These are phyloP conservation scores for Aspergillus sp. DNA, from an alignment of 2,329 filamentous ascomycete genomes.

Conservation along the genomic window DNA sequence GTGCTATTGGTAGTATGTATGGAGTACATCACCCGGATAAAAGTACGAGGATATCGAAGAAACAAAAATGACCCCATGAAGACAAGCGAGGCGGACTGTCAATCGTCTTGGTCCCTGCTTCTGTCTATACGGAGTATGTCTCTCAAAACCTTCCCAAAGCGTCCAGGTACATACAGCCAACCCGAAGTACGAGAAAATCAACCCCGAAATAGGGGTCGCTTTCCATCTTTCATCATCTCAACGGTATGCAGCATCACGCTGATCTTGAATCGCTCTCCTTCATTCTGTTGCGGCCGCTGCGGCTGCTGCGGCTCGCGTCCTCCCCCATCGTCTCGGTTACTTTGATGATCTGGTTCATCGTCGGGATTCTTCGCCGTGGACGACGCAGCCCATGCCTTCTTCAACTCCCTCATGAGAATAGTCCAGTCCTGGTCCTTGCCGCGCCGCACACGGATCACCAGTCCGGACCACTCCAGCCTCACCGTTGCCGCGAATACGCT, in stretches of 20 bases:
- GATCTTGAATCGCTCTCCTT: slow-evolving; percentile 7
- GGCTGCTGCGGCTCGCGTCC: background rate
- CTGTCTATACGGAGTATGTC: background rate
- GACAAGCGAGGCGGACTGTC: no score
- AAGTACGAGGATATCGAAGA: no score
- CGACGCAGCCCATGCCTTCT: slow-evolving; percentile 8
- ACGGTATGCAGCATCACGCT: slow-evolving; percentile 11
- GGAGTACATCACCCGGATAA: background rate
- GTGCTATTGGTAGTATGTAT: background rate
- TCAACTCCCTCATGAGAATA: slow-evolving; percentile 7
- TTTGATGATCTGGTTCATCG: background rate
- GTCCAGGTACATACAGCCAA: no score
- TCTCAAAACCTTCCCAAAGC: no score
- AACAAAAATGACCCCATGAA: no score
- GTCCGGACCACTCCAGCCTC: slow-evolving; percentile 13
- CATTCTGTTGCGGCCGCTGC: no score
- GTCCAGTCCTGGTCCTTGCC: slow-evolving; percentile 11
- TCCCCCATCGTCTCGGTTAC: background rate
- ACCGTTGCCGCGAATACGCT: slow-evolving; percentile 12
- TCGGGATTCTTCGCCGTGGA: background rate
- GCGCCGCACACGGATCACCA: slow-evolving; percentile 13
- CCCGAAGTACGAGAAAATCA: no score
- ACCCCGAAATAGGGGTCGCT: no score
- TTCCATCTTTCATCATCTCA: background rate
- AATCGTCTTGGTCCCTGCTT: background rate